Percentiles rank a stretch among this genome's conserved stretches.
Evolutionary conservation across 768 basidiomycete genomes (phyloP).

Genomic region (Boletus sp.): DNA sequence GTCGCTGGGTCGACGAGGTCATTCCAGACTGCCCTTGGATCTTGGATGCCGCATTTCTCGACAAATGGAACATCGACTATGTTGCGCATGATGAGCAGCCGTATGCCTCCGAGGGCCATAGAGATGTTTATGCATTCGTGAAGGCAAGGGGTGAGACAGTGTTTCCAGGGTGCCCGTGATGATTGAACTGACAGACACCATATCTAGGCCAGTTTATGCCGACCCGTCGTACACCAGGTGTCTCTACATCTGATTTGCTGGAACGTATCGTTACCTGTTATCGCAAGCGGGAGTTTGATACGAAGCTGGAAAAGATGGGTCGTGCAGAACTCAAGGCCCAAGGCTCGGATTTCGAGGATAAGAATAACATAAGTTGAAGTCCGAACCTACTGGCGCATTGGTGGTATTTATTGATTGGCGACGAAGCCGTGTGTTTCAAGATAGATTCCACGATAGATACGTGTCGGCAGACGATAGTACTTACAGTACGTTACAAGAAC

Average conservation of each 20-base stretch:
- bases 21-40: conserved; percentile 91
- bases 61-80: conserved; percentile 89
- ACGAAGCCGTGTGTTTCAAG: not conserved
- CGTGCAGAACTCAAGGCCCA: conserved; percentile 65
- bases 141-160: conserved; percentile 71
- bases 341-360: conserved; percentile 30
- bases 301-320: conserved; percentile 88
- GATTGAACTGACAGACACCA: not conserved
- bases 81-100: conserved; percentile 95
- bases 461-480: not conserved
- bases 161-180: not conserved
- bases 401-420: no score
- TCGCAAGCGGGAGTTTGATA: conserved; percentile 80
- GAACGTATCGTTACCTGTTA: conserved; percentile 91
- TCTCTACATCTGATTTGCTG: conserved; percentile 90
- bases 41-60: conserved; percentile 74
- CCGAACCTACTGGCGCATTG: not conserved
- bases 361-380: conserved; percentile 3
- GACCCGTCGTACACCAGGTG: conserved; percentile 89
- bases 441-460: not conserved
- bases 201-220: conserved; percentile 86
- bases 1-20: conserved; percentile 95
- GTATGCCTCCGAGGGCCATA: conserved; percentile 72
- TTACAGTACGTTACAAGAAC: conserved; percentile 13
- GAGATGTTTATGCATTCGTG: conserved; percentile 81